A percentile compares a stretch with the other conserved stretches of the same genome.
Conservation (phyloP, 2,329 filamentous ascomycete species). For the Curvularia hawaiiensis region DNA sequence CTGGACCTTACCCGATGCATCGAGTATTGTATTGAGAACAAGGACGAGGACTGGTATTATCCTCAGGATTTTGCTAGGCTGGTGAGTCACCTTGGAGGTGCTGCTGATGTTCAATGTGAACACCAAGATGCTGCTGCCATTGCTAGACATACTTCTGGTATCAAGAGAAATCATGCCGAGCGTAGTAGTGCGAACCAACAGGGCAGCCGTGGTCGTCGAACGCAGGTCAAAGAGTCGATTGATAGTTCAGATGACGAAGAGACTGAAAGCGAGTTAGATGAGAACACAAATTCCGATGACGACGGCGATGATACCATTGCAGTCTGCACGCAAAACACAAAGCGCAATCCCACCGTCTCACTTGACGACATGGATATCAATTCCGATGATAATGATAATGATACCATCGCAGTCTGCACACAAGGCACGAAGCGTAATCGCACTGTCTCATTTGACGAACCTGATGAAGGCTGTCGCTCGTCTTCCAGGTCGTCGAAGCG, state of each 20-base stretch:
- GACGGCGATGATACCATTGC: too few species aligned
- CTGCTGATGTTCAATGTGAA: slow-evolving; percentile 2
- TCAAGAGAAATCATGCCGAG: background rate
- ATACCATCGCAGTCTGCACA: too few species aligned
- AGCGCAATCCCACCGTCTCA: too few species aligned
- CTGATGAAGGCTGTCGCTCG: background rate
- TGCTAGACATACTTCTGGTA: slow-evolving; percentile 9
- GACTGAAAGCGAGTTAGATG: background rate
- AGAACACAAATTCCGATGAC: too few species aligned
- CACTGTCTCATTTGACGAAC: background rate
- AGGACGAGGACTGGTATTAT: slow-evolving; percentile 26
- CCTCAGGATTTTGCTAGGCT: slow-evolving; percentile 23
- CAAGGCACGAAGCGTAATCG: too few species aligned
- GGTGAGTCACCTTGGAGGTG: slow-evolving; percentile 18
- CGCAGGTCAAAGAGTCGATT: background rate
- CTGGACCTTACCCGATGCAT: slow-evolving; percentile 33
- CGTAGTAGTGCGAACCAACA: background rate
- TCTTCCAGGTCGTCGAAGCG: background rate
- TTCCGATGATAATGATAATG: too few species aligned
- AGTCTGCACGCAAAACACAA: too few species aligned
- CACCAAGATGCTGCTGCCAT: slow-evolving; percentile 21
- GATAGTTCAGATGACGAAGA: slow-evolving; percentile 6
- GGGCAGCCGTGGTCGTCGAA: slow-evolving; percentile 4
- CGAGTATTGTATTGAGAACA: slow-evolving; percentile 19
- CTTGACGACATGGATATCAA: background rate